Evolutionary conservation across 345 rosid genomes (phyloP), one percentile per base, ranked within the genome.

Genomic region (Hibiscus syriacus): DNA sequence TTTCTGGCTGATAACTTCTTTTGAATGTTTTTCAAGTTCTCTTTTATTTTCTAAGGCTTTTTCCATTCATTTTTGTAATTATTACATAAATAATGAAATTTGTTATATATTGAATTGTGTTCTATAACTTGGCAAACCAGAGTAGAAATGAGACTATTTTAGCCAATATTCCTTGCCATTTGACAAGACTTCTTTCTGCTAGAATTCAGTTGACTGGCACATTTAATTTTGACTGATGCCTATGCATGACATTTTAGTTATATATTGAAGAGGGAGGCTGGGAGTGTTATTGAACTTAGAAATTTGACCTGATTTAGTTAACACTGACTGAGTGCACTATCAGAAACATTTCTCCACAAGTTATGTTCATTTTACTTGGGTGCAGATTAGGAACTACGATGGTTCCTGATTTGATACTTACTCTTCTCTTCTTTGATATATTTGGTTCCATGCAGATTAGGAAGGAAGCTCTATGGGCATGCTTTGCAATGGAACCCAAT

Each of bases 391-490:
- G 16, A 43, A 43, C 48, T 11, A 43, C 48, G 48, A 2, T 12
- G 46, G 16, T 43, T 43, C 48, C n/a, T 5, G 12, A 43, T 43
- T 43, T 43, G 48, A 43, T 11, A 25, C 11, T 23, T 26, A 17
- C 54, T 54, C 70, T 13, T 72, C 29, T 53, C 43, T 43, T 53
- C 43, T 43, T 50, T 67, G 13, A 46, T 60, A 55, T 50, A 29
- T 57, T 49, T 66, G 52, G 34, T 46, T 60, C 67, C 26, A n/a
- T 70, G 75, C 87, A 93, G 98, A 85, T 87, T 58, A 79, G 98
- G 81, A 90, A 93, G 80, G 96, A 89, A 75, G 97, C 97, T 26
- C 77, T 90, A 41, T 90, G 96, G 96, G 90, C 97, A 70, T 82
- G 92, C 80, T 85, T 78, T 82, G 94, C 98, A 2, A 83, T 93